Percentiles rank a stretch among this genome's conserved stretches.
Conservation (phyloP, 2,329 filamentous ascomycete species). For the Plectosphaerella sp. region DNA sequence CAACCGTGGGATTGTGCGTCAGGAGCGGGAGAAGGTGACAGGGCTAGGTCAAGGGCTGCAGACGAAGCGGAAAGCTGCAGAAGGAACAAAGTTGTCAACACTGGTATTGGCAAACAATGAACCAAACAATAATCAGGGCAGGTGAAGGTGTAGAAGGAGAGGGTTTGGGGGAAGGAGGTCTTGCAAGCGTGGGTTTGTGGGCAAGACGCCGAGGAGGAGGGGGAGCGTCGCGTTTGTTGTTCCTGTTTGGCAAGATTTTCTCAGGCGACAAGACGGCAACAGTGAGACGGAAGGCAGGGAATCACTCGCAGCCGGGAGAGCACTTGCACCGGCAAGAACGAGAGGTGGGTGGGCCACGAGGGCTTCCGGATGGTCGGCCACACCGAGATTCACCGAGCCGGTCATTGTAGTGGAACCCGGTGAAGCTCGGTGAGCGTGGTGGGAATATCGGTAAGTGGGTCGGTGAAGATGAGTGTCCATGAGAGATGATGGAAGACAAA, state of each 20-base stretch:
- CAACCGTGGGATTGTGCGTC: constrained; percentile 52
- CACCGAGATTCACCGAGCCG: not conserved
- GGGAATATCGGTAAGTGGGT: no score
- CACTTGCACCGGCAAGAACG: not conserved
- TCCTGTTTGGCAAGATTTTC: no score
- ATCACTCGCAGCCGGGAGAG: no score
- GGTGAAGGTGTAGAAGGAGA: not conserved
- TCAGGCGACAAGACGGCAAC: no score
- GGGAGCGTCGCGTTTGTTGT: no score
- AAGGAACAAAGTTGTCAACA: constrained; percentile 24
- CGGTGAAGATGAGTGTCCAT: no score
- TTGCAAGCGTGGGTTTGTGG: not conserved
- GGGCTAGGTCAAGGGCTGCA: constrained; percentile 74
- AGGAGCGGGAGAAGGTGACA: constrained; percentile 61
- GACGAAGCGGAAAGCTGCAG: constrained; percentile 73
- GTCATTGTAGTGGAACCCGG: not conserved
- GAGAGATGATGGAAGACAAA: no score
- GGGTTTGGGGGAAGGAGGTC: not conserved
- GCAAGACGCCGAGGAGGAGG: no score
- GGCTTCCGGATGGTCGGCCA: no score
- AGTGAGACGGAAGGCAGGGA: no score
- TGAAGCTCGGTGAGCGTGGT: no score
- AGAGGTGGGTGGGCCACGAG: not conserved
- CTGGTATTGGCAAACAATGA: constrained; percentile 11
- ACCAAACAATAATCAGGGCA: constrained; percentile 12